Percentiles rank a stretch among this genome's conserved stretches.
Evolutionary conservation across 495 filamentous ascomycete species (phyloP).

Genomic region (Delitschia confertaspora): DNA sequence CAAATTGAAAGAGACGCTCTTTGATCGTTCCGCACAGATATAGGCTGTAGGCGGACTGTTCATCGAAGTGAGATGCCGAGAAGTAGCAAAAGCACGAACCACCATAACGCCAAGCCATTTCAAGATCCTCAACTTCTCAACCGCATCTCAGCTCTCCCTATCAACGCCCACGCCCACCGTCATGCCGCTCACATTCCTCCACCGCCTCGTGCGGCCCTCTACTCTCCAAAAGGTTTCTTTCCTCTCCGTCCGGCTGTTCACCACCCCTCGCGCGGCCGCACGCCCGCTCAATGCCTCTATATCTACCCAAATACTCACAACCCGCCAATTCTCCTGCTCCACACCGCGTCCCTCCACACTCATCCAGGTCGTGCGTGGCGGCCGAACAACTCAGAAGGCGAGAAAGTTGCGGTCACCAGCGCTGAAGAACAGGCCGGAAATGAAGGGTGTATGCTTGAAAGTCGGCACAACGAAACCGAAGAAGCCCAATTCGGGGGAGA

Average conservation of each 20-base stretch:
- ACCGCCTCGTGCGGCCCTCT: constrained; percentile 19
- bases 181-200: constrained; percentile 26
- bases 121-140: too few relatives aligned
- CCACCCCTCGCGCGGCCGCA: neutral
- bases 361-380: constrained; percentile 51
- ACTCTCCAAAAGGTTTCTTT: too few relatives aligned
- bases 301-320: constrained; percentile 7
- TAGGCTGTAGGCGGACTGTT: too few relatives aligned
- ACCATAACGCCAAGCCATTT: too few relatives aligned
- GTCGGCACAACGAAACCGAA: constrained; percentile 89
- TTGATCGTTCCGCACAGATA: too few relatives aligned
- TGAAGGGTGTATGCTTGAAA: constrained; percentile 93
- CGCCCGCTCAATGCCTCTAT: constrained; percentile 9
- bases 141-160: too few relatives aligned
- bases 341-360: constrained; percentile 29
- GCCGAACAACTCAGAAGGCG: constrained; percentile 62
- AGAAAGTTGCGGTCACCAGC: constrained; percentile 83
- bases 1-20: too few relatives aligned
- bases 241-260: neutral
- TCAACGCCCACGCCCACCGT: neutral
- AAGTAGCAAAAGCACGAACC: too few relatives aligned
- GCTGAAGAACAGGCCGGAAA: constrained; percentile 61
- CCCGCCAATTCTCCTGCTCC: constrained; percentile 25
- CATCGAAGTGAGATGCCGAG: too few relatives aligned
- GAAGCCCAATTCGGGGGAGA: constrained; percentile 95